A percentile compares a stretch with the other conserved stretches of the same genome.
Evolutionary conservation across 768 basidiomycete species (phyloP).

Genomic region (Tylopilus balloui): DNA sequence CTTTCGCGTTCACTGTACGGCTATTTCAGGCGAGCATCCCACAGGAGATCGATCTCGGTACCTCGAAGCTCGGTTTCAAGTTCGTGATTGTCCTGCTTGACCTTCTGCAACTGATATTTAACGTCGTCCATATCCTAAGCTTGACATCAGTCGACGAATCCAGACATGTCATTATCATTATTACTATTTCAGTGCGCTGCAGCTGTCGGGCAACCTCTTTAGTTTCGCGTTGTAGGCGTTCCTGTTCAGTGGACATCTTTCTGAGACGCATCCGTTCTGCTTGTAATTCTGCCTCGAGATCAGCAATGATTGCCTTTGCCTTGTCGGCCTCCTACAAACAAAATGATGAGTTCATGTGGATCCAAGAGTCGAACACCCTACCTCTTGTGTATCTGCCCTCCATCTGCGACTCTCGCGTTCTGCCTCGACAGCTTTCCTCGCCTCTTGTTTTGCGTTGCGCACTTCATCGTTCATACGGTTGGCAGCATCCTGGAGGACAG

Average conservation of each 20-base stretch:
- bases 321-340: constrained; percentile 60
- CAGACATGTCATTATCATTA: not conserved
- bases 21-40: not conserved
- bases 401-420: constrained; percentile 47
- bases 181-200: constrained; percentile 66
- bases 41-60: constrained; percentile 28
- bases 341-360: not conserved
- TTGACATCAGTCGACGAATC: constrained; percentile 1
- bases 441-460: constrained; percentile 54
- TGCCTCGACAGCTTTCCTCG: constrained; percentile 47
- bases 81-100: constrained; percentile 70
- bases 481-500: constrained; percentile 65
- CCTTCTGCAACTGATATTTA: constrained; percentile 57
- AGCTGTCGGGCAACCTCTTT: constrained; percentile 59
- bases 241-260: constrained; percentile 59
- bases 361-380: constrained; percentile 27
- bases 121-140: constrained; percentile 76
- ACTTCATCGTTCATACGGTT: constrained; percentile 62
- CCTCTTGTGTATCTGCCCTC: constrained; percentile 51
- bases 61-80: constrained; percentile 73
- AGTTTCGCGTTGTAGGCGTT: constrained; percentile 58
- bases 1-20: constrained; percentile 52
- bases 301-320: constrained; percentile 59
- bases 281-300: constrained; percentile 69
- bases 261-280: constrained; percentile 65